phyloP scores from a whole-genome alignment of 768 basidiomycete species.

The Rhizopogon sp. region DNA sequence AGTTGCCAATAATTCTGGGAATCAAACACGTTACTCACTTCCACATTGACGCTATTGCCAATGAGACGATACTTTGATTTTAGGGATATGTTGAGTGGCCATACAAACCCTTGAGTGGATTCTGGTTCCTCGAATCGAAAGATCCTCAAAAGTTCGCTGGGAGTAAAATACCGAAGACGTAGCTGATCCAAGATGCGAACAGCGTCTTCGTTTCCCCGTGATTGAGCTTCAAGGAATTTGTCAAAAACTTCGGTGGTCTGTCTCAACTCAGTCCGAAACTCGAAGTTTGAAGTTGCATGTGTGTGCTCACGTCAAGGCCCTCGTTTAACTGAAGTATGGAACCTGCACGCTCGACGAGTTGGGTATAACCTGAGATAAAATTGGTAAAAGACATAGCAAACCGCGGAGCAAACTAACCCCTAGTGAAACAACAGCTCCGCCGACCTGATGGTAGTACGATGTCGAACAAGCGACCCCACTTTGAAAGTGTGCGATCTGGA shows the following conservation, averaged over 20 bases:
- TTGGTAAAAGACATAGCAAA: neutral
- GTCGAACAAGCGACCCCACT: constrained; percentile 79
- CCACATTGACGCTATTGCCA: constrained; percentile 81
- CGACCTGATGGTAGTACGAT: constrained; percentile 61
- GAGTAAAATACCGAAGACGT: constrained; percentile 71
- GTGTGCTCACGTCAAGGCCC: constrained; percentile 48
- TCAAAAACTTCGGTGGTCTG: constrained; percentile 63
- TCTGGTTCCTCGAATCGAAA: constrained; percentile 45
- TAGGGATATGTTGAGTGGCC: constrained; percentile 55
- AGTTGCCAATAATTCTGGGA: neutral
- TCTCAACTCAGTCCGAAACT: neutral
- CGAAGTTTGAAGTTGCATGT: neutral
- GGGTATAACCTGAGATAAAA: constrained; percentile 55
- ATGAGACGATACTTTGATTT: constrained; percentile 75
- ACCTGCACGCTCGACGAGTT: constrained; percentile 71
- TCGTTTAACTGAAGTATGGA: constrained; percentile 75
- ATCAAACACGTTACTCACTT: constrained; percentile 30
- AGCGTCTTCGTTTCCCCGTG: constrained; percentile 34
- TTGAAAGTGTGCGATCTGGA: constrained; percentile 57
- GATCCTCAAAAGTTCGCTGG: constrained; percentile 63
- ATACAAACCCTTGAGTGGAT: constrained; percentile 38
- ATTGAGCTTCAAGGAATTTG: constrained; percentile 43
- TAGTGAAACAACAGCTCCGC: constrained; percentile 76
- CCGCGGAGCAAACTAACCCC: constrained; percentile 39
- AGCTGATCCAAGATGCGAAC: constrained; percentile 54